These are phyloP conservation scores for Aplosporella prunicola DNA, from an alignment of 2,329 filamentous ascomycete genomes.

Conservation along the genomic window DNA sequence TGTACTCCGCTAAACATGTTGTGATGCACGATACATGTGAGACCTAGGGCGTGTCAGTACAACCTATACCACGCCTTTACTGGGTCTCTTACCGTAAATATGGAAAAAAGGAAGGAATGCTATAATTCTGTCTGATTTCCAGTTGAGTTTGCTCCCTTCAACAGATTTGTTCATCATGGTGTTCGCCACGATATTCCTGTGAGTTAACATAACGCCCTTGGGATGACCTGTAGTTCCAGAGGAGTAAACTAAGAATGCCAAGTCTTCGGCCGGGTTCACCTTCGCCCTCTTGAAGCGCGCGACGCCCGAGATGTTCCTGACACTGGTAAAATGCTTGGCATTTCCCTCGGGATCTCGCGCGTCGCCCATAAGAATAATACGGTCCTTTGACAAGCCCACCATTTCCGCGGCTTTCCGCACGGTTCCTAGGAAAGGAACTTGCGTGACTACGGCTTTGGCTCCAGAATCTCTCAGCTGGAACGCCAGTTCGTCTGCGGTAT, in stretches of 20 bases:
- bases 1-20: constrained; percentile 56
- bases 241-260: constrained; percentile 80
- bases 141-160: constrained; percentile 41
- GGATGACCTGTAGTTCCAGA: constrained; percentile 85
- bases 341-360: constrained; percentile 47
- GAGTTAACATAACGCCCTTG: constrained; percentile 82
- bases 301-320: constrained; percentile 54
- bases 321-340: constrained; percentile 63
- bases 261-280: constrained; percentile 58
- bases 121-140: constrained; percentile 61
- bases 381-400: constrained; percentile 60
- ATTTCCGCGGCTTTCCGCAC: constrained; percentile 59
- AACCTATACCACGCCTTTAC: neutral
- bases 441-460: constrained; percentile 67
- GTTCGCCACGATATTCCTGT: constrained; percentile 75
- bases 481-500: constrained; percentile 73
- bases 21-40: constrained; percentile 64
- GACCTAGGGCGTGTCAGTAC: constrained; percentile 35
- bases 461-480: constrained; percentile 74
- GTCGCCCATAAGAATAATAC: constrained; percentile 69
- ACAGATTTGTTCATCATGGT: constrained; percentile 33
- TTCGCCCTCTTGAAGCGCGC: constrained; percentile 51
- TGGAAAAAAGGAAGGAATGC: constrained; percentile 85
- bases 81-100: constrained; percentile 59
- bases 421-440: constrained; percentile 53